A percentile compares a stretch with the other conserved stretches of the same genome.
phyloP scores from a whole-genome alignment of 805 yeast species.

The Teunomyces cretensis region DNA sequence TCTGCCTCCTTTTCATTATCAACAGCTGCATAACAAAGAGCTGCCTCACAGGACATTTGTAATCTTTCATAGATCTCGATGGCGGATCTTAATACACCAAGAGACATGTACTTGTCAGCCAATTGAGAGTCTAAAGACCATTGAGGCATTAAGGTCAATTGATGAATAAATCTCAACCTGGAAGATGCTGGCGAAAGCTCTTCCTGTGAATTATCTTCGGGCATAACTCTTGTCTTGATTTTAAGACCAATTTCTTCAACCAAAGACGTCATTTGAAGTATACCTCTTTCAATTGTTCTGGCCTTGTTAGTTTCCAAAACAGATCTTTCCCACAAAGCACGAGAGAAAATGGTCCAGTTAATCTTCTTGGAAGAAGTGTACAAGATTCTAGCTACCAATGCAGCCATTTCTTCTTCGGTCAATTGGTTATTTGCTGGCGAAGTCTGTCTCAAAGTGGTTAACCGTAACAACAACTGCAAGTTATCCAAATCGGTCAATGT shows the following conservation, averaged over 20 bases:
- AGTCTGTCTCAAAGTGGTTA: conserved; percentile 61
- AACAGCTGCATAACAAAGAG: conserved; percentile 84
- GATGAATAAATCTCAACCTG: conserved; percentile 69
- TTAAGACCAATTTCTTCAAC: conserved; percentile 84
- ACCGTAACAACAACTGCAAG: conserved; percentile 69
- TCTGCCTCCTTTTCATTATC: conserved; percentile 73
- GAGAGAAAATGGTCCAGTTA: conserved; percentile 76
- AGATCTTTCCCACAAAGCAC: conserved; percentile 90
- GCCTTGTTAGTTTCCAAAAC: conserved; percentile 75
- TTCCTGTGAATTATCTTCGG: conserved; percentile 36
- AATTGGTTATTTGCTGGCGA: conserved; percentile 71
- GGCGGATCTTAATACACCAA: conserved; percentile 86
- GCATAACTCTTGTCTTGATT: conserved; percentile 52
- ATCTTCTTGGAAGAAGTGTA: conserved; percentile 45
- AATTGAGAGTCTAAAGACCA: conserved; percentile 81
- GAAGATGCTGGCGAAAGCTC: conserved; percentile 42
- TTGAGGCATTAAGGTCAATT: conserved; percentile 73
- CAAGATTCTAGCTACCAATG: conserved; percentile 71
- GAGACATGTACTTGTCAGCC: conserved; percentile 82
- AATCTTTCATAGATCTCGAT: conserved; percentile 83
- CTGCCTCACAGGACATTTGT: conserved; percentile 75
- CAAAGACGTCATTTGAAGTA: conserved; percentile 86
- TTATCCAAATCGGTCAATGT: conserved; percentile 65
- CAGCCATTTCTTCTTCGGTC: conserved; percentile 79
- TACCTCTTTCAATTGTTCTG: conserved; percentile 90